A percentile compares a stretch with the other conserved stretches of the same genome.
phyloP scores from a whole-genome alignment of 768 basidiomycete genomes.

The Amanita polypyramis region DNA sequence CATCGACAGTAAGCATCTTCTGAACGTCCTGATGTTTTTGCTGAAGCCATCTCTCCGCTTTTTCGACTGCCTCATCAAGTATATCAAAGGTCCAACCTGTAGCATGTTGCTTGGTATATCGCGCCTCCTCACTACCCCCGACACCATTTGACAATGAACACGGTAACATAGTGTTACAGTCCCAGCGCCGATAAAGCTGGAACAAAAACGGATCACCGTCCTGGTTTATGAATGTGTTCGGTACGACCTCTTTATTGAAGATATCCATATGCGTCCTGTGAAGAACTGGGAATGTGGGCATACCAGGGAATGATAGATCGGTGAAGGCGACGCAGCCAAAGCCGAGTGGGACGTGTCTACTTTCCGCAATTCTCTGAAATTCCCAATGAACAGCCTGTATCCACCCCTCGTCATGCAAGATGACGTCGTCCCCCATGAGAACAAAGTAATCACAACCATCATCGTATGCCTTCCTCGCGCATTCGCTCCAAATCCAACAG shows the following conservation, averaged over 20 bases:
- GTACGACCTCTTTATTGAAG: conserved; percentile 39
- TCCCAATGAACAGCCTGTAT: conserved; percentile 28
- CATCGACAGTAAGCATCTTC: conserved; percentile 38
- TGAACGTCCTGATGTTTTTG: conserved; percentile 12
- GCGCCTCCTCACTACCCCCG: conserved; percentile 33
- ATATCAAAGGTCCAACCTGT: conserved; percentile 38
- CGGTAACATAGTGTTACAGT: conserved; percentile 34
- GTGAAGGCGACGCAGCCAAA: conserved; percentile 51
- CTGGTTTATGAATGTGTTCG: conserved; percentile 44
- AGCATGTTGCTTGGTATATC: conserved; percentile 36
- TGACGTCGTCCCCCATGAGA: conserved; percentile 46
- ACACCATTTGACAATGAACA: conserved; percentile 31
- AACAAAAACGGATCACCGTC: conserved; percentile 49
- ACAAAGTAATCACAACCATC: conserved; percentile 40
- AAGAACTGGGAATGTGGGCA: conserved; percentile 53
- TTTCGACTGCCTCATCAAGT: conserved; percentile 29
- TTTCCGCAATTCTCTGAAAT: conserved; percentile 25
- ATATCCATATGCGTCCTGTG: conserved; percentile 47
- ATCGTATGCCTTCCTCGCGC: conserved; percentile 35
- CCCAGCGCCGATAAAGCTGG: conserved; percentile 51
- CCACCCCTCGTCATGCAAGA: conserved; percentile 42
- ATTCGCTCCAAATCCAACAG: conserved; percentile 43
- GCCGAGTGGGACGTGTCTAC: conserved; percentile 26
- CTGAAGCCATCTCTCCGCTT: conserved; percentile 27
- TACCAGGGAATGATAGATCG: conserved; percentile 43